phyloP scores from a whole-genome alignment of 805 yeast genomes.

The Kuraishia ogatae region DNA sequence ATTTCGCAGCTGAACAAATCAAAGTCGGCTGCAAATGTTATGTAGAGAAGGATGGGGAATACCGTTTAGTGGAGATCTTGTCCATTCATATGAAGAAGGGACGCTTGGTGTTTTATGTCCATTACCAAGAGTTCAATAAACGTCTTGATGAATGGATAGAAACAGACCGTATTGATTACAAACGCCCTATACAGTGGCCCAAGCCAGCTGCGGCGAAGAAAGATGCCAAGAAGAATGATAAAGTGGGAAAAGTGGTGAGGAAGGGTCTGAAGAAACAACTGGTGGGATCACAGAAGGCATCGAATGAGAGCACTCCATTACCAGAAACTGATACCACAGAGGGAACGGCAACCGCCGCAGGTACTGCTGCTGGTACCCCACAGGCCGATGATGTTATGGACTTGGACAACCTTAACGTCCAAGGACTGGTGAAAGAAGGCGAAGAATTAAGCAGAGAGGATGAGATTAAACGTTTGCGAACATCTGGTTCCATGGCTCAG shows the following conservation, averaged over 20 bases:
- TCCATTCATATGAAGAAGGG: slow-evolving; percentile 71
- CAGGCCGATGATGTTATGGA: slow-evolving; percentile 63
- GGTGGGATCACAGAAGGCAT: slow-evolving; percentile 11
- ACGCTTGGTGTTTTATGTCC: slow-evolving; percentile 79
- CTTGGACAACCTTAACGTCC: slow-evolving; percentile 76
- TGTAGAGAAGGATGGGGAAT: slow-evolving; percentile 74
- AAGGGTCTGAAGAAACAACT: slow-evolving; percentile 14
- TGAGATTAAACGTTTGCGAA: slow-evolving; percentile 84
- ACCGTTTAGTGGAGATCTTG: slow-evolving; percentile 76
- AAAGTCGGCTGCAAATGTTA: slow-evolving; percentile 74
- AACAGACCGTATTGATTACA: slow-evolving; percentile 60
- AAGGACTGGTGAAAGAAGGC: slow-evolving; percentile 56
- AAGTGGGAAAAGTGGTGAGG: slow-evolving; percentile 7
- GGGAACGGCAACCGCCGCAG: slow-evolving; percentile 12
- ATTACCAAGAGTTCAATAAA: slow-evolving; percentile 89
- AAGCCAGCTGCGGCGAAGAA: slow-evolving; percentile 43
- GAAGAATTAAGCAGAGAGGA: slow-evolving; percentile 81
- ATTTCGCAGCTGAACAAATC: slow-evolving; percentile 37
- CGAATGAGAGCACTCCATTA: slow-evolving; percentile 1
- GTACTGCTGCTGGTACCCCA: slow-evolving; percentile 15
- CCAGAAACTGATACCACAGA: slow-evolving; percentile 3
- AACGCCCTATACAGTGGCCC: slow-evolving; percentile 66
- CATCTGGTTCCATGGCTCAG: slow-evolving; percentile 97
- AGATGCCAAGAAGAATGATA: slow-evolving; percentile 28
- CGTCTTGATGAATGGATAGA: slow-evolving; percentile 94